Percentiles rank a stretch among this genome's conserved stretches.
These are phyloP conservation scores for Salmacisia buchloeana DNA, from an alignment of 1,284 basidiomycete genomes.

Conservation along the genomic window DNA sequence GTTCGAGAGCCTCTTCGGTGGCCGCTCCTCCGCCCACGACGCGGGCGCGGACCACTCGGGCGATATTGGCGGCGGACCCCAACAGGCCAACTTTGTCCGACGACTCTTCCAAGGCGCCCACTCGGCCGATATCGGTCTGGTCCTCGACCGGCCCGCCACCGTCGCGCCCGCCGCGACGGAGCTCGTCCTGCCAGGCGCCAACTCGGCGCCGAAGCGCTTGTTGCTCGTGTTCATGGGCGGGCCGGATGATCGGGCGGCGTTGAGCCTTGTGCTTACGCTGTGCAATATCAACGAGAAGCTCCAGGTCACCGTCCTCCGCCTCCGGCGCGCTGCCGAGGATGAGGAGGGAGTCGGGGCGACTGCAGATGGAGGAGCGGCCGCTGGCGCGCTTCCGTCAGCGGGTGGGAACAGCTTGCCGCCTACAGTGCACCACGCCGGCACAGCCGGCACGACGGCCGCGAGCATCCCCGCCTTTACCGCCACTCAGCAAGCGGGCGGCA, in stretches of 20 bases:
- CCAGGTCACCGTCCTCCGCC: slow-evolving; percentile 25
- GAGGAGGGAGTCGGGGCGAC: slow-evolving; percentile 17
- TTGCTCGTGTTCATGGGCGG: slow-evolving; percentile 88
- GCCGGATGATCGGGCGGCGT: slow-evolving; percentile 78
- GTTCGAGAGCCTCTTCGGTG: slow-evolving; percentile 33
- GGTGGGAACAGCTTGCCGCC: slow-evolving; percentile 28
- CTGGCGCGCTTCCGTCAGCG: slow-evolving; percentile 8
- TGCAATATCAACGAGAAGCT: slow-evolving; percentile 30
- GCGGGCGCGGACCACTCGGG: slow-evolving; percentile 53
- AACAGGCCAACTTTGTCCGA: slow-evolving; percentile 64
- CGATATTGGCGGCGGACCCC: slow-evolving; percentile 51
- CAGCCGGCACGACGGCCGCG: slow-evolving; percentile 10
- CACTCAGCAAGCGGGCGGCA: neutral
- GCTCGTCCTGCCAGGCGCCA: slow-evolving; percentile 20
- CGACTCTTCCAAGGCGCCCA: slow-evolving; percentile 63
- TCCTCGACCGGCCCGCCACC: slow-evolving; percentile 62
- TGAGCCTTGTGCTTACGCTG: slow-evolving; percentile 50
- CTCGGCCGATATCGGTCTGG: slow-evolving; percentile 61
- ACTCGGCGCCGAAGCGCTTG: slow-evolving; percentile 58
- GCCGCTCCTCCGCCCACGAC: slow-evolving; percentile 58
- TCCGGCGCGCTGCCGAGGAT: slow-evolving; percentile 25
- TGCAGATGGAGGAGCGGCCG: neutral
- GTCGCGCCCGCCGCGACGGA: slow-evolving; percentile 4
- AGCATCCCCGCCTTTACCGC: slow-evolving; percentile 17
- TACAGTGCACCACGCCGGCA: slow-evolving; percentile 32